These are phyloP conservation scores for Fraxinus ornus DNA, from an alignment of 305 asterid genomes.

Conservation along the genomic window DNA sequence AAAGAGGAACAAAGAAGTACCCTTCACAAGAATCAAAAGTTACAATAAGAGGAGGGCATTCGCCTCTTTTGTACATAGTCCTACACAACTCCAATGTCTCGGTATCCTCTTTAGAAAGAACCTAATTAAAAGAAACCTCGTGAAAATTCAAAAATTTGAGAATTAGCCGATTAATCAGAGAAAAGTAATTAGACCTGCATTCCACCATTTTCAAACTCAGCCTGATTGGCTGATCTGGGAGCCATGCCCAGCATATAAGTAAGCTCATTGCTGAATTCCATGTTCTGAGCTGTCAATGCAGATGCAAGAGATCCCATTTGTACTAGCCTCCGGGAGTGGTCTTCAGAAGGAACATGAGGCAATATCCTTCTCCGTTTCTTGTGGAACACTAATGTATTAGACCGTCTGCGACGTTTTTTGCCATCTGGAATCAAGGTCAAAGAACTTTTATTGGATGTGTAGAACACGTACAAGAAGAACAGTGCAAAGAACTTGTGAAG, in stretches of 20 bases:
- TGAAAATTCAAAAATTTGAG: background rate
- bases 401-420: conserved; percentile 65
- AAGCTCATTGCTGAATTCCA: conserved; percentile 69
- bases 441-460: conserved; percentile 11
- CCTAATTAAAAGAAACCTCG: conserved; percentile 33
- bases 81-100: conserved; percentile 57
- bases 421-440: conserved; percentile 35
- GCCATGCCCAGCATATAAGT: conserved; percentile 69
- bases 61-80: conserved; percentile 62
- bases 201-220: conserved; percentile 68
- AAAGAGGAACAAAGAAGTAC: conserved; percentile 34
- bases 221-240: conserved; percentile 64
- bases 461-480: conserved; percentile 3
- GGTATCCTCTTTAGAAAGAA: conserved; percentile 64
- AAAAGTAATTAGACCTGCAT: conserved; percentile 63
- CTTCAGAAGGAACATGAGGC: conserved; percentile 59
- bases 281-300: conserved; percentile 58
- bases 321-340: conserved; percentile 43
- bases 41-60: conserved; percentile 73
- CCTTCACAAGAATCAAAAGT: conserved; percentile 79
- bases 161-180: conserved; percentile 1
- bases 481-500: background rate
- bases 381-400: conserved; percentile 47
- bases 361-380: conserved; percentile 74
- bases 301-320: conserved; percentile 76